These are phyloP conservation scores for Phytophthora citricola DNA, from an alignment of 352 stramenopile species.

Conservation along the genomic window DNA sequence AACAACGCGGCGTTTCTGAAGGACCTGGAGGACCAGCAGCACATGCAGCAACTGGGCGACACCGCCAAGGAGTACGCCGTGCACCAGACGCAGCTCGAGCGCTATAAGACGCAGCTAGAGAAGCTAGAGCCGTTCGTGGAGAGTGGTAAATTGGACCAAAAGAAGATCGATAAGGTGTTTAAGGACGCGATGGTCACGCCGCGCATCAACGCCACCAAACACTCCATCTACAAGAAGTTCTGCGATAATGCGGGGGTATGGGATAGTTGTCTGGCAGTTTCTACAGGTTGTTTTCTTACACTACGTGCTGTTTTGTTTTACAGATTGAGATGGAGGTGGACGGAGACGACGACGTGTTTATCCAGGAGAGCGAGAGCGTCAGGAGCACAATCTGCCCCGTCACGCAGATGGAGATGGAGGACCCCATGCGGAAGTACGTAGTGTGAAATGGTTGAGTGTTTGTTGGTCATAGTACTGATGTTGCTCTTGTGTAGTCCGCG, in stretches of 20 bases:
- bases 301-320: neutral
- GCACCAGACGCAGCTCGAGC: constrained; percentile 65
- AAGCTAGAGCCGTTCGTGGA: constrained; percentile 65
- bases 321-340: constrained; percentile 81
- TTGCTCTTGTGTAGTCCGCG: constrained; percentile 49
- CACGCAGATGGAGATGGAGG: constrained; percentile 82
- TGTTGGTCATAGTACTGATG: neutral
- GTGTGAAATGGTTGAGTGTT: neutral
- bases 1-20: constrained; percentile 75
- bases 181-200: constrained; percentile 57
- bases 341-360: constrained; percentile 77
- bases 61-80: constrained; percentile 75
- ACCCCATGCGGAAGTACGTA: constrained; percentile 78
- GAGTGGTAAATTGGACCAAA: constrained; percentile 51
- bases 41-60: constrained; percentile 63
- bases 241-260: constrained; percentile 75
- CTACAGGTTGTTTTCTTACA: neutral
- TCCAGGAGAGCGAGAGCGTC: constrained; percentile 82
- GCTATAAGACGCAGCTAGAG: constrained; percentile 78
- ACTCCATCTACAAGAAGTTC: constrained; percentile 85
- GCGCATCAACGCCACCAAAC: constrained; percentile 61
- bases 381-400: constrained; percentile 81
- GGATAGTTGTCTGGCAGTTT: neutral
- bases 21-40: constrained; percentile 62
- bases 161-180: constrained; percentile 72